These are phyloP conservation scores for Pulicaria dysenterica DNA, from an alignment of 129 eudicot genomes.

Conservation along the genomic window DNA sequence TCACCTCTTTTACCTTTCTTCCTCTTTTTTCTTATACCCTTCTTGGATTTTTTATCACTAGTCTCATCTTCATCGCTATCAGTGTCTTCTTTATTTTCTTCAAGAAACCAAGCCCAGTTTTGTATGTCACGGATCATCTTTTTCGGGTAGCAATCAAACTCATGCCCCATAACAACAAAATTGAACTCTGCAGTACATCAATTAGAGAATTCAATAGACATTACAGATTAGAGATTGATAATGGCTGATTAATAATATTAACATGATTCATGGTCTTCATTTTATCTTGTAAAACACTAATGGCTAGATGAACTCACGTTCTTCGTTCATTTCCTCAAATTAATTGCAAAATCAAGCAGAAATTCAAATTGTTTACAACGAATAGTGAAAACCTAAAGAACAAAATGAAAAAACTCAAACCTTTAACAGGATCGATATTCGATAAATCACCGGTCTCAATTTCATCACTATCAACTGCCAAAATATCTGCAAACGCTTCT, in stretches of 20 bases:
- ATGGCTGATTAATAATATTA: neutral
- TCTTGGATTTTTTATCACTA: conserved; percentile 44
- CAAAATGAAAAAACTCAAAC: conserved; percentile 32
- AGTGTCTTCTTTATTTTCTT: conserved; percentile 47
- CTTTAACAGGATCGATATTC: conserved; percentile 69
- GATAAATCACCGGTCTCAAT: conserved; percentile 44
- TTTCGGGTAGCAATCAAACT: conserved; percentile 71
- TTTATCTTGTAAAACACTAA: no score
- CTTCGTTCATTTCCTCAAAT: neutral
- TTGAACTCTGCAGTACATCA: conserved; percentile 58
- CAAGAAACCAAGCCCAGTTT: conserved; percentile 85
- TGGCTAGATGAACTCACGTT: no score
- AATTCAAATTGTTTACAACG: neutral
- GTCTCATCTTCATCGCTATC: conserved; percentile 50
- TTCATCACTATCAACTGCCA: conserved; percentile 43
- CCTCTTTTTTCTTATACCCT: conserved; percentile 42
- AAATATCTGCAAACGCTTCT: conserved; percentile 44
- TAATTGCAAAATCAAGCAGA: neutral
- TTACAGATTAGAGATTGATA: neutral
- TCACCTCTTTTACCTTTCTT: conserved; percentile 44
- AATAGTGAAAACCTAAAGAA: neutral
- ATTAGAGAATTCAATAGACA: conserved; percentile 6
- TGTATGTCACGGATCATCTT: conserved; percentile 50
- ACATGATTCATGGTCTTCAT: neutral
- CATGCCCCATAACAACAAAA: conserved; percentile 78